These are phyloP conservation scores for Bacidia gigantensis DNA, from an alignment of 495 filamentous ascomycete species.

Conservation along the genomic window DNA sequence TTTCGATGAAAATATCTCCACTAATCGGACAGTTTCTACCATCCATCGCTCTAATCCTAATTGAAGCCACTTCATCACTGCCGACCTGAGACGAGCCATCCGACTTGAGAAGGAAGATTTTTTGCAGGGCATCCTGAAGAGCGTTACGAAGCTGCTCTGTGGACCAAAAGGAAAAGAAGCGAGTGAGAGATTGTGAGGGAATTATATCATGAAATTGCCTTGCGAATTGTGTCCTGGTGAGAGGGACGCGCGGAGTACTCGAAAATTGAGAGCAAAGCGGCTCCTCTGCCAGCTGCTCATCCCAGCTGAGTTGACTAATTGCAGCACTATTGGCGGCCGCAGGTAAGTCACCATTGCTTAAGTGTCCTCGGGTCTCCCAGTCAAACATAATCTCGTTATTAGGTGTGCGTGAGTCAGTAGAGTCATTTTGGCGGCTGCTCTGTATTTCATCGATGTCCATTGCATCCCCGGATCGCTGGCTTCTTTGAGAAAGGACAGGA, in stretches of 20 bases:
- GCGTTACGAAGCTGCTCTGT: conserved; percentile 65
- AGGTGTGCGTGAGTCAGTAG: conserved; percentile 71
- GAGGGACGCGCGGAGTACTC: conserved; percentile 59
- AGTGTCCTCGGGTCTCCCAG: conserved; percentile 47
- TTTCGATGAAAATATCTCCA: conserved; percentile 73
- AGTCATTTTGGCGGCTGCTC: conserved; percentile 29
- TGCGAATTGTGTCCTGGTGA: conserved; percentile 75
- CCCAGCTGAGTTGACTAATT: conserved; percentile 28
- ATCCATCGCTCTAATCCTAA: conserved; percentile 66
- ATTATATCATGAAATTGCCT: conserved; percentile 78
- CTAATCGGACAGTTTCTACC: conserved; percentile 64
- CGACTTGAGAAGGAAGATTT: conserved; percentile 46
- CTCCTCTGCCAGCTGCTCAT: conserved; percentile 65
- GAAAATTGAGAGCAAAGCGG: conserved; percentile 90
- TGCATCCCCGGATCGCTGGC: conserved; percentile 27
- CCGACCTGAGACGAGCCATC: background rate
- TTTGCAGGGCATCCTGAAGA: conserved; percentile 41
- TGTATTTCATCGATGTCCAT: conserved; percentile 30
- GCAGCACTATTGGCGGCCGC: conserved; percentile 14
- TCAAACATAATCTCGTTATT: conserved; percentile 57
- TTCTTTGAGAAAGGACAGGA: conserved; percentile 36
- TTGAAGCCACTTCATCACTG: conserved; percentile 32
- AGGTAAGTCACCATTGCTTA: background rate
- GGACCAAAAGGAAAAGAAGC: conserved; percentile 78
- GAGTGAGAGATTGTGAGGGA: conserved; percentile 67